These are phyloP conservation scores for Paramecium pentaurelia DNA, from an alignment of 73 alveolate species.

Conservation along the genomic window DNA sequence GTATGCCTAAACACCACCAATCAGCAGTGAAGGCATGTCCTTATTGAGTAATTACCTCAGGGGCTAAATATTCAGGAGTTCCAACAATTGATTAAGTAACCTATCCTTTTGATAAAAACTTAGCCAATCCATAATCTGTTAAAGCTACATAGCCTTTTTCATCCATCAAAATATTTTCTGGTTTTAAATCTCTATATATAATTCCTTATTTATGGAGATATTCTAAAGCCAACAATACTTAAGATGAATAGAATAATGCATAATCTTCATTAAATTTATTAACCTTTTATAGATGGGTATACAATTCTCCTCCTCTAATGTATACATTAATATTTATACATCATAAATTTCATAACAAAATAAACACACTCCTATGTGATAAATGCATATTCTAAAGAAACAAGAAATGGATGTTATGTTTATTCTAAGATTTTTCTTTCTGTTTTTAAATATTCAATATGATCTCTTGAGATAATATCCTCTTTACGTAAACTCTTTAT, in stretches of 20 bases:
- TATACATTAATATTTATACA: neutral
- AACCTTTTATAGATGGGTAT: slow-evolving; percentile 37
- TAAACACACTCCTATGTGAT: slow-evolving; percentile 64
- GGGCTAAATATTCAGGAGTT: slow-evolving; percentile 87
- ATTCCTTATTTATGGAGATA: slow-evolving; percentile 73
- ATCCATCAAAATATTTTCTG: slow-evolving; percentile 82
- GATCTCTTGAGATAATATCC: slow-evolving; percentile 78
- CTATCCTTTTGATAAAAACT: slow-evolving; percentile 65
- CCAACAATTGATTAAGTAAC: slow-evolving; percentile 74
- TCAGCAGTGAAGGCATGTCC: slow-evolving; percentile 78
- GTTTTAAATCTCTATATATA: slow-evolving; percentile 84
- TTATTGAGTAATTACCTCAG: slow-evolving; percentile 73
- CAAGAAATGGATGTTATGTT: slow-evolving; percentile 92
- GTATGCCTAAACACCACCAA: slow-evolving; percentile 81
- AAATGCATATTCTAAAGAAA: slow-evolving; percentile 91
- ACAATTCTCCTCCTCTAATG: slow-evolving; percentile 59
- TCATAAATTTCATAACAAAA: slow-evolving; percentile 86
- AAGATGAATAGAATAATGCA: slow-evolving; percentile 52
- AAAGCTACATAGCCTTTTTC: slow-evolving; percentile 76
- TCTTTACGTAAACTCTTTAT: slow-evolving; percentile 90
- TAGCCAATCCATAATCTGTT: slow-evolving; percentile 88
- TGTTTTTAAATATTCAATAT: slow-evolving; percentile 80
- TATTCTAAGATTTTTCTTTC: slow-evolving; percentile 93
- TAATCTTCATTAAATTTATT: slow-evolving; percentile 46
- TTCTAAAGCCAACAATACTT: slow-evolving; percentile 67